Base-by-base conservation (phyloP, 2,329 filamentous ascomycete species). In the Bipolaris zeicola region DNA sequence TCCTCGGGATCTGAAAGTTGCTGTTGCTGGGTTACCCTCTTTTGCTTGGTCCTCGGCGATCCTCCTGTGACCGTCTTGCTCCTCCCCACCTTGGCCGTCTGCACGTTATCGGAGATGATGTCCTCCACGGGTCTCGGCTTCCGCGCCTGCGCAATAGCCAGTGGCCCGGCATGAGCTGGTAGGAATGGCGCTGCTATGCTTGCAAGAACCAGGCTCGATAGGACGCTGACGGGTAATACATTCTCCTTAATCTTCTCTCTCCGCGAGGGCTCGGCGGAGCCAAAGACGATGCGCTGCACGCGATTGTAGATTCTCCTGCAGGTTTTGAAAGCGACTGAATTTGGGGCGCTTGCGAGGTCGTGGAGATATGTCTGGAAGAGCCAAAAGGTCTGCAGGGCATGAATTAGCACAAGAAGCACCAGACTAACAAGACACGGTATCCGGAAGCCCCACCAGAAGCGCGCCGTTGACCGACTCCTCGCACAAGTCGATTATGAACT, bases 401-500 rank as follows among this genome's bases (percentile, higher is more conserved):
- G 50, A 37, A 44, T 73, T 70, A 73, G 68, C 64, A 51, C 37
- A 47, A 16, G 36, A 36, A 43, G 14, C 42, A 51, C 67, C 39
- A 26, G 62, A 67, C 71, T 61, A 64, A 58, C 53, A 53, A 56
- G 49, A 55, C 55, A 64, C 47, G 58, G 56, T 63, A 57, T 60
- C 55, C 39, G 31, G 50, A 39, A 52, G 43, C 80, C 87, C 66
- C 81, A 94, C 91, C 80, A 95, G 81, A 64, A 95, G 81, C 58
- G 91, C 90, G 61, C 89, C 90, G 67, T 91, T 94, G 64, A 93
- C 91, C 16, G 90, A 94, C 78, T 94, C 90, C 77, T 95, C 89
- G 78, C 91, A 95, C 58, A 95, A 79, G 76, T 95, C 91, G 70
- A 94, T 80, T 69, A 95, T 84, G 74, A 94, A 95, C 79, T 95